phyloP scores from a whole-genome alignment of 495 filamentous ascomycete genomes.

The Penicillium coffeae region DNA sequence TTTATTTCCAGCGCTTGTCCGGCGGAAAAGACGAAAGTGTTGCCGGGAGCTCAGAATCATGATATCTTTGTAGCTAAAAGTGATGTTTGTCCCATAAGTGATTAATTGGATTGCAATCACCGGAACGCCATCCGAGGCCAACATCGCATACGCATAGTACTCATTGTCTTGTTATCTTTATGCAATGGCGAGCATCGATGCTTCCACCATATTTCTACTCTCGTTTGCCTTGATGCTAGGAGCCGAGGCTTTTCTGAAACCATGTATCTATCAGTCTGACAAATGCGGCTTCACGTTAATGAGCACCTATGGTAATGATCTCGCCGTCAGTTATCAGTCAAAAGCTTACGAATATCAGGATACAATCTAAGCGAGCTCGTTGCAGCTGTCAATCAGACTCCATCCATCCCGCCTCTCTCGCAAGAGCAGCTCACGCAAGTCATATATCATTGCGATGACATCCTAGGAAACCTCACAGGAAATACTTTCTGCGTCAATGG shows the following conservation, averaged over 20 bases:
- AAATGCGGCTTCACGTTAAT: constrained; percentile 19
- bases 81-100: not conserved
- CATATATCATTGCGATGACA: constrained; percentile 17
- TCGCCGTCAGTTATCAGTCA: not conserved
- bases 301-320: constrained; percentile 10
- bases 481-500: constrained; percentile 15
- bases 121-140: too few species aligned
- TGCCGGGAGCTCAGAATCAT: not conserved
- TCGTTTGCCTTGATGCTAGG: not conserved
- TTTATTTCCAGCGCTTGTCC: not conserved
- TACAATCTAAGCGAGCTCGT: constrained; percentile 13
- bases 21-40: not conserved
- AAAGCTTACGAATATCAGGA: constrained; percentile 1
- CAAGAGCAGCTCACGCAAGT: constrained; percentile 12
- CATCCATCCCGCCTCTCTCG: constrained; percentile 14
- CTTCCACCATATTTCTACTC: not conserved
- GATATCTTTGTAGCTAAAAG: not conserved
- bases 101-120: not conserved
- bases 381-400: constrained; percentile 14
- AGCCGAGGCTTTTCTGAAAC: constrained; percentile 7
- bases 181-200: not conserved
- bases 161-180: too few species aligned
- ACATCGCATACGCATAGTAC: too few species aligned
- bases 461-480: constrained; percentile 12
- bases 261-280: constrained; percentile 20